Evolutionary conservation across 1,284 basidiomycete genomes (phyloP).

Genomic region (Malassezia slooffiae): DNA sequence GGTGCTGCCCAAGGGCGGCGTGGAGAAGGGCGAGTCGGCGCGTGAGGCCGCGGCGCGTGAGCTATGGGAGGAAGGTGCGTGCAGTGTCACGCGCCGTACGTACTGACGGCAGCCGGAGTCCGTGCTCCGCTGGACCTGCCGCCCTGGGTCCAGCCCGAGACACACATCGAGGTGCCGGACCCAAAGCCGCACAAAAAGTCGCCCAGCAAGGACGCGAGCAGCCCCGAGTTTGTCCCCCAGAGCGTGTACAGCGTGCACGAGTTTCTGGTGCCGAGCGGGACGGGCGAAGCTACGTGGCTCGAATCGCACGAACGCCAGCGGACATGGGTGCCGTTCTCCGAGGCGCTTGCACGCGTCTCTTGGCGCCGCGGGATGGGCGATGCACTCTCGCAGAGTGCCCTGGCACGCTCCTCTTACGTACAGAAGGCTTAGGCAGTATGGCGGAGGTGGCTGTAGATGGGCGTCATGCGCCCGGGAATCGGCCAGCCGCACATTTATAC

Average conservation of each 20-base stretch:
- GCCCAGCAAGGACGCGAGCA: slow-evolving; percentile 6
- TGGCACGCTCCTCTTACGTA: no score
- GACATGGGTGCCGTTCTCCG: slow-evolving; percentile 15
- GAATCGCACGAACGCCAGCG: slow-evolving; percentile 29
- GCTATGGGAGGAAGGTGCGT: slow-evolving; percentile 36
- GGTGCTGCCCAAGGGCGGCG: slow-evolving; percentile 41
- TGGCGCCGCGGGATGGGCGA: slow-evolving; percentile 23
- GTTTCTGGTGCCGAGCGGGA: slow-evolving; percentile 13
- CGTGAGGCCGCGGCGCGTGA: slow-evolving; percentile 31
- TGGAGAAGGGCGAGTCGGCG: slow-evolving; percentile 29
- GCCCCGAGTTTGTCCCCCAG: slow-evolving; percentile 21
- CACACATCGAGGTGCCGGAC: slow-evolving; percentile 15
- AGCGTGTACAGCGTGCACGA: slow-evolving; percentile 28
- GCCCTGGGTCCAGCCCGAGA: background rate
- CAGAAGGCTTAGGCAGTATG: no score
- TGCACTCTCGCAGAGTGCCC: background rate
- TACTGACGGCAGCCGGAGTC: slow-evolving; percentile 8
- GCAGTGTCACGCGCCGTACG: background rate
- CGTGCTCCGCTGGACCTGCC: background rate
- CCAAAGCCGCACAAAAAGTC: slow-evolving; percentile 34
- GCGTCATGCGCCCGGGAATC: background rate
- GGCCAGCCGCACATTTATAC: background rate
- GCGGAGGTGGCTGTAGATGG: background rate
- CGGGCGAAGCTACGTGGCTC: slow-evolving; percentile 21
- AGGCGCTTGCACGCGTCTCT: slow-evolving; percentile 20